Evolutionary conservation across 768 basidiomycete genomes (phyloP).

Genomic region (Mycena alexandri): DNA sequence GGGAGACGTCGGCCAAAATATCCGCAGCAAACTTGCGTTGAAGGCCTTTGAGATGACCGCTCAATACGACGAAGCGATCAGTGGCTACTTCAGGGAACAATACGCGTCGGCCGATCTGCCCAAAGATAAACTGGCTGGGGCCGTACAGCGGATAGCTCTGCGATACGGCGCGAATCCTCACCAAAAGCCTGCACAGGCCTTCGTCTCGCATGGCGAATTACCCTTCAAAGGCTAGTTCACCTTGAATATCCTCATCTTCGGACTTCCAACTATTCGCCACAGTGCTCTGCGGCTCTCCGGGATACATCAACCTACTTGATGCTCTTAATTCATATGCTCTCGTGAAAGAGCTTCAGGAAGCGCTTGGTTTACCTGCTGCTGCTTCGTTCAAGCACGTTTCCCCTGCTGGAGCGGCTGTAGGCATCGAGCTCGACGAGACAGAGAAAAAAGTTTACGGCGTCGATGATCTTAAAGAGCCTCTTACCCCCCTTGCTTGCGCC

Average conservation of each 20-base stretch:
- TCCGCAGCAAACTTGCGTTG: slow-evolving; percentile 86
- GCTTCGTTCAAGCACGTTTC: slow-evolving; percentile 99
- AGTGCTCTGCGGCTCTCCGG: slow-evolving; percentile 95
- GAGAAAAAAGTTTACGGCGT: slow-evolving; percentile 98
- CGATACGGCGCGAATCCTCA: slow-evolving; percentile 99
- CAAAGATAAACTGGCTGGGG: slow-evolving; percentile 70
- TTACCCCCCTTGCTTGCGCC: slow-evolving; percentile 91
- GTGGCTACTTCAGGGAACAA: slow-evolving; percentile 95
- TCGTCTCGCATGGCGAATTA: slow-evolving; percentile 86
- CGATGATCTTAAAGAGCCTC: slow-evolving; percentile 90
- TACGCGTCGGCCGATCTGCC: slow-evolving; percentile 87
- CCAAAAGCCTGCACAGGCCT: slow-evolving; percentile 98
- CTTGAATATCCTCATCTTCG: background rate
- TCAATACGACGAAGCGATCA: slow-evolving; percentile 94
- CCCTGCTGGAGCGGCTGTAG: slow-evolving; percentile 96
- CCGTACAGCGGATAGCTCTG: slow-evolving; percentile 86
- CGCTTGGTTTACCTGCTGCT: slow-evolving; percentile 91
- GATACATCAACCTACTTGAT: slow-evolving; percentile 98
- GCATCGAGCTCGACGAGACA: slow-evolving; percentile 80
- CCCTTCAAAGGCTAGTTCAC: slow-evolving; percentile 87
- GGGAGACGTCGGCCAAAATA: slow-evolving; percentile 78
- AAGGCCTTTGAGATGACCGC: slow-evolving; percentile 99
- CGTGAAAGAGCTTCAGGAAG: slow-evolving; percentile 92
- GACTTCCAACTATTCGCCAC: slow-evolving; percentile 17
- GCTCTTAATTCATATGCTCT: slow-evolving; percentile 97